Conservation (phyloP, 108 stramenopile species). For the Epipyxis sp. region DNA sequence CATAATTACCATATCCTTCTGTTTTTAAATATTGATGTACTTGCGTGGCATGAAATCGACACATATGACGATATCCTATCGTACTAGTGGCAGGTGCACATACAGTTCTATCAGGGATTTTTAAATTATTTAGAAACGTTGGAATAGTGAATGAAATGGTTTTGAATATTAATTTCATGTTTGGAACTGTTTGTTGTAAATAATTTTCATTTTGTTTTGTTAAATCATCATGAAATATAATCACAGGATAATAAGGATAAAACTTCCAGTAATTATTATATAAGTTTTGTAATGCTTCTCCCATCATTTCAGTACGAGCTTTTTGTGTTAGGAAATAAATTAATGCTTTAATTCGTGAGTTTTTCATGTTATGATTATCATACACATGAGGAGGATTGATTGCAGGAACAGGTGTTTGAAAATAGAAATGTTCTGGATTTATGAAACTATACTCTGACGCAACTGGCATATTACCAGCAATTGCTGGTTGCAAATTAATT, state of each 20-base stretch:
- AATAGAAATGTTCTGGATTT: not conserved
- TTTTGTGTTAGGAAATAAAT: slow-evolving; percentile 26
- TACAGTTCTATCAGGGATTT: slow-evolving; percentile 34
- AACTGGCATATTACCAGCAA: slow-evolving; percentile 28
- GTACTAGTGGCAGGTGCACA: slow-evolving; percentile 1
- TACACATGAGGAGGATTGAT: not conserved
- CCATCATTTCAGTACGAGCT: not conserved
- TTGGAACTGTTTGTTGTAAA: slow-evolving; percentile 15
- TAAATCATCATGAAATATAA: slow-evolving; percentile 39
- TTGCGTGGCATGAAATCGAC: slow-evolving; percentile 26
- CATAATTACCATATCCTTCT: slow-evolving; percentile 1
- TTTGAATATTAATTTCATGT: slow-evolving; percentile 5
- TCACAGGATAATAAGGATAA: not conserved
- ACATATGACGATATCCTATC: slow-evolving; percentile 38
- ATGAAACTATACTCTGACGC: slow-evolving; percentile 36
- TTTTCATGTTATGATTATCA: not conserved
- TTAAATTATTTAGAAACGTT: not conserved
- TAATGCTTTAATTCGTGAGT: slow-evolving; percentile 12
- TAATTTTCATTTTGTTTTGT: not conserved
- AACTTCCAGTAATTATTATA: slow-evolving; percentile 21
- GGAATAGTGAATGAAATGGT: not conserved
- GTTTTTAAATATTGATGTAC: slow-evolving; percentile 29
- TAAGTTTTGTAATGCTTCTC: not conserved
- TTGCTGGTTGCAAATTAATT: slow-evolving; percentile 21
- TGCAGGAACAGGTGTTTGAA: not conserved